Percentiles rank a stretch among this genome's conserved stretches.
Conservation (phyloP, 2,329 filamentous ascomycete species). For the Pseudovirgaria hyperparasitica region DNA sequence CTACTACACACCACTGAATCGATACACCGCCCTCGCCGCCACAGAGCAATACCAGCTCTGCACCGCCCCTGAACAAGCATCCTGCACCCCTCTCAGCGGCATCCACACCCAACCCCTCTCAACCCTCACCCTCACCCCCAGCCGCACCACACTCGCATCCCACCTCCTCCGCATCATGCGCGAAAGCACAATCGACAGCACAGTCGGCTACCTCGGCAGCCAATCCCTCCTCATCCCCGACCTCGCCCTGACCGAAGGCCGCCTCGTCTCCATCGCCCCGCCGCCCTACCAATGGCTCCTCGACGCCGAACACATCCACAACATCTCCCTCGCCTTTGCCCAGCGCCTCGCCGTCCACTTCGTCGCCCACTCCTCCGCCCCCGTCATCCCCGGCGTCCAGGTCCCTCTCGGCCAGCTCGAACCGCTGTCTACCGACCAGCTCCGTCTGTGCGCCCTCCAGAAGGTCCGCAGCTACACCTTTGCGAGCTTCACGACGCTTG, state of each 20-base stretch:
- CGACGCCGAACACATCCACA: conserved; percentile 10
- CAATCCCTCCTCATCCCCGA: conserved; percentile 5
- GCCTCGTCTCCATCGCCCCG: conserved; percentile 8
- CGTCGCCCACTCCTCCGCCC: conserved; percentile 7
- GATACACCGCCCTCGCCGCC: conserved; percentile 9
- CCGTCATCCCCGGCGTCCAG: conserved; percentile 6
- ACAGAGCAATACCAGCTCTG: conserved; percentile 14
- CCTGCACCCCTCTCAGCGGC: conserved; percentile 9
- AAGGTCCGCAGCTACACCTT: conserved; percentile 9
- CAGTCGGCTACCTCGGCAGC: not conserved
- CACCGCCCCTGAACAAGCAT: conserved; percentile 8
- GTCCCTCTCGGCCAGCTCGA: conserved; percentile 5
- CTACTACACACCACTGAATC: conserved; percentile 7
- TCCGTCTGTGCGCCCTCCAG: conserved; percentile 8
- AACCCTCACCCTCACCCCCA: too few species aligned
- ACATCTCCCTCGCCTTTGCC: conserved; percentile 11
- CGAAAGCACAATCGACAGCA: too few species aligned
- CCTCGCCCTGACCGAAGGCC: conserved; percentile 5
- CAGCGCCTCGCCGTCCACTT: conserved; percentile 11
- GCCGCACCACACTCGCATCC: too few species aligned
- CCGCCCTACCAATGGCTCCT: conserved; percentile 9
- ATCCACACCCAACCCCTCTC: too few species aligned
- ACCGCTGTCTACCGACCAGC: conserved; percentile 7
- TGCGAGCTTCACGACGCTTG: conserved; percentile 11
- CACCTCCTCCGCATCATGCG: too few species aligned